Percentiles rank a stretch among this genome's conserved stretches.
Conservation (phyloP, 306 rosid genomes). For the Malus orientalis region DNA sequence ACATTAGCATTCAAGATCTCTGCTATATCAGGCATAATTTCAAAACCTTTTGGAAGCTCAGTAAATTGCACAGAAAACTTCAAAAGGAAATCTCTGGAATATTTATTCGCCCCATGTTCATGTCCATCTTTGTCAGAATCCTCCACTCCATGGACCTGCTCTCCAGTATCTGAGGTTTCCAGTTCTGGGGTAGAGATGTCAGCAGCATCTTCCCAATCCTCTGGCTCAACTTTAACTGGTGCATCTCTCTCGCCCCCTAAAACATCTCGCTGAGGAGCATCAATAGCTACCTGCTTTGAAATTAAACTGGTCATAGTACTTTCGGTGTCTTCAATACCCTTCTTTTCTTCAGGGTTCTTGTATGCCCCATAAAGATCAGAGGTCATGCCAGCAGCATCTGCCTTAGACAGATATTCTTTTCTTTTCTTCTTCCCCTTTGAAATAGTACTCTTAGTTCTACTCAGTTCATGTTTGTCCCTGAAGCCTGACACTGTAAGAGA, state of each 20-base stretch:
- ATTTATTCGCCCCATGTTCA: constrained; percentile 46
- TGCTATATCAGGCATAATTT: constrained; percentile 36
- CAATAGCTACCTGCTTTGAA: constrained; percentile 33
- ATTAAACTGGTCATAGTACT: constrained; percentile 16
- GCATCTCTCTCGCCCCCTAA: constrained; percentile 23
- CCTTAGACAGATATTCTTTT: constrained; percentile 62
- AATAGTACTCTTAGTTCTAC: constrained; percentile 35
- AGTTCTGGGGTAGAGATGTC: constrained; percentile 68
- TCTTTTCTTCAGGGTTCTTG: constrained; percentile 88
- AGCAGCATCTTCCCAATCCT: constrained; percentile 97
- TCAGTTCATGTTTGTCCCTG: constrained; percentile 55
- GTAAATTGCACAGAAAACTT: constrained; percentile 54
- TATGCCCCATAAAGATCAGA: constrained; percentile 94
- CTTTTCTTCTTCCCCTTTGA: constrained; percentile 47
- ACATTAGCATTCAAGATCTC: constrained; percentile 32
- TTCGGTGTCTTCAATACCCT: constrained; percentile 42
- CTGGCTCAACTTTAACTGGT: constrained; percentile 58
- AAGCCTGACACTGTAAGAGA: constrained; percentile 29
- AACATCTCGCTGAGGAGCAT: constrained; percentile 32
- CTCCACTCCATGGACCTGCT: constrained; percentile 8
- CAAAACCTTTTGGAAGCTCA: constrained; percentile 63
- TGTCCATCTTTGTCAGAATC: constrained; percentile 30
- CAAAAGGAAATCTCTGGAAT: constrained; percentile 82
- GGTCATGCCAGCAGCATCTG: constrained; percentile 92
- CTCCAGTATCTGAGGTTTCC: constrained; percentile 38